Percentiles rank a stretch among this genome's conserved stretches.
Conservation (phyloP, 768 basidiomycete genomes). For the Auricularia auricula-judae region DNA sequence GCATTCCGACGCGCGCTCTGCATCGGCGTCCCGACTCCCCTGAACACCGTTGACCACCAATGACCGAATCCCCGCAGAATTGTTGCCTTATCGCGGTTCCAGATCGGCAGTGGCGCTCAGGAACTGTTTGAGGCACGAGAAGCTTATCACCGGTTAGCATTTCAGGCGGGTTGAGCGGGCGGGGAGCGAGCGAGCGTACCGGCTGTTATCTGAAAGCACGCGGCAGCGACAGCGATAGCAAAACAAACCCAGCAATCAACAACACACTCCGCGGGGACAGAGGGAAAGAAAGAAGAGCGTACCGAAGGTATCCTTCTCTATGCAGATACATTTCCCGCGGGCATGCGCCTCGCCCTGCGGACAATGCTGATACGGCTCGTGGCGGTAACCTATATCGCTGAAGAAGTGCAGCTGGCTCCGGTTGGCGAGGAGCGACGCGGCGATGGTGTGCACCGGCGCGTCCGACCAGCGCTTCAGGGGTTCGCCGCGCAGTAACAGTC, state of each 20-base stretch:
- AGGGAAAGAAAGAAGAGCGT: background rate
- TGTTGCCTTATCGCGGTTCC: too few species aligned
- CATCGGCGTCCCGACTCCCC: too few species aligned
- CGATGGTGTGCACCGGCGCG: slow-evolving; percentile 40
- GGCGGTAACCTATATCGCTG: slow-evolving; percentile 55
- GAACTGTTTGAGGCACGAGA: background rate
- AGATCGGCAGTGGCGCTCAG: background rate
- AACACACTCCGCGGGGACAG: too few species aligned
- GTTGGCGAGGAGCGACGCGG: slow-evolving; percentile 33
- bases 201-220: background rate
- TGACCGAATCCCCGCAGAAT: too few species aligned
- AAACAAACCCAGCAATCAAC: too few species aligned
- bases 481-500: background rate
- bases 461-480: slow-evolving; percentile 27
- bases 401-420: slow-evolving; percentile 64
- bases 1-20: too few species aligned
- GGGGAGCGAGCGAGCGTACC: background rate
- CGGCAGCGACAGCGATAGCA: background rate
- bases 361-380: slow-evolving; percentile 47
- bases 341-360: slow-evolving; percentile 17
- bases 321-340: background rate
- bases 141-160: background rate
- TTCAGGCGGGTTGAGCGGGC: background rate
- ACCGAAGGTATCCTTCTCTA: background rate
- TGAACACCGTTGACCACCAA: too few species aligned